A percentile compares a stretch with the other conserved stretches of the same genome.
phyloP scores from a whole-genome alignment of 495 filamentous ascomycete species.

The Thermochaetoides thermophila region DNA sequence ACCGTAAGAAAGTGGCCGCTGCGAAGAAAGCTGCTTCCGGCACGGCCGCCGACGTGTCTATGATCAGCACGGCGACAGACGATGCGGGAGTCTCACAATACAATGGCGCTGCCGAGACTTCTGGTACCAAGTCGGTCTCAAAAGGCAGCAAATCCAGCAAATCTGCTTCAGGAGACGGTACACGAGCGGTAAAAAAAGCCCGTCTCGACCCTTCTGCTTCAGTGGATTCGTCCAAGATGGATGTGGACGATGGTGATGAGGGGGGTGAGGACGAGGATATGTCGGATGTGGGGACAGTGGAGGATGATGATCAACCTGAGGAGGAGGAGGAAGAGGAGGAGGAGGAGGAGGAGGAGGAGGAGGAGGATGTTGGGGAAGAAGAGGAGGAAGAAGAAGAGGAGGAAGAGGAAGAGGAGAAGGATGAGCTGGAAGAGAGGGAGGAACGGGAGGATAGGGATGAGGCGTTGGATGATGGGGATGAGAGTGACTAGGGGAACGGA shows the following conservation, averaged over 20 bases:
- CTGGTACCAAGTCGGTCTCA: no score
- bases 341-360: constrained; percentile 30
- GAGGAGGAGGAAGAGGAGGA: constrained; percentile 42
- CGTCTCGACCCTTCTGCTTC: constrained; percentile 18
- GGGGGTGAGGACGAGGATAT: constrained; percentile 20
- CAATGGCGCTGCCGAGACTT: no score
- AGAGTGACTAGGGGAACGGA: constrained; percentile 30
- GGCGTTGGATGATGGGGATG: constrained; percentile 47
- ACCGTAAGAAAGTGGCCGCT: constrained; percentile 34
- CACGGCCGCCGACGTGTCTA: constrained; percentile 17
- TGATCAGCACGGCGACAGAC: constrained; percentile 18
- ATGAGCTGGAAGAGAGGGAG: constrained; percentile 25
- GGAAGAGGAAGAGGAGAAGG: constrained; percentile 27
- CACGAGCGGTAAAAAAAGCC: constrained; percentile 25
- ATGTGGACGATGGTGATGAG: constrained; percentile 22
- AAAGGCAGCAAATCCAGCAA: no score
- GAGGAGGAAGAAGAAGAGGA: constrained; percentile 35
- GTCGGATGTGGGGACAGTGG: constrained; percentile 36
- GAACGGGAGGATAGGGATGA: constrained; percentile 44
- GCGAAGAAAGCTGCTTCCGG: constrained; percentile 19
- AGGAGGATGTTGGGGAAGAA: constrained; percentile 29
- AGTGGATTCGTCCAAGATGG: constrained; percentile 21
- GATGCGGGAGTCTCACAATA: no score
- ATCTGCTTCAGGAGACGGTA: no score
- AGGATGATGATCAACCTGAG: constrained; percentile 37